Percentiles rank a stretch among this genome's conserved stretches.
phyloP scores from a whole-genome alignment of 2,329 filamentous ascomycete species.

The Trichothecium sympodiale region DNA sequence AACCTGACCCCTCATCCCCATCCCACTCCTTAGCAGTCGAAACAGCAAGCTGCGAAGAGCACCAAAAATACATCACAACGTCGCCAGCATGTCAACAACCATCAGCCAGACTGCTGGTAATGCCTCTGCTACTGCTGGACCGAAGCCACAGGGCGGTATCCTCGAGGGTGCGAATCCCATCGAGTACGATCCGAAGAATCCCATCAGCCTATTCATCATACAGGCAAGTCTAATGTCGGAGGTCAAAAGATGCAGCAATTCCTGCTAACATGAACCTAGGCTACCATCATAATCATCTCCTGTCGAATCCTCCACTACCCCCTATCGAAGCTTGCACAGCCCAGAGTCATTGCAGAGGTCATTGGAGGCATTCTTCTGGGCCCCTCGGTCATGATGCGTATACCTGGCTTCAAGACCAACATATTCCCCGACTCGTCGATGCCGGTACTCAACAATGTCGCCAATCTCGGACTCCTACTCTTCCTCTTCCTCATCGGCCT shows the following conservation, averaged over 20 bases:
- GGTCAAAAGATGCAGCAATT: too few species aligned
- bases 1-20: too few species aligned
- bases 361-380: constrained; percentile 74
- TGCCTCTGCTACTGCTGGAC: too few species aligned
- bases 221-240: too few species aligned
- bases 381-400: constrained; percentile 77
- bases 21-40: too few species aligned
- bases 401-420: constrained; percentile 62
- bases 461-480: constrained; percentile 72
- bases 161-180: constrained; percentile 61
- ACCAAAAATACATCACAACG: too few species aligned
- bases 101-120: too few species aligned
- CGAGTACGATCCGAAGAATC: constrained; percentile 57
- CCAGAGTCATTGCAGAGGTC: constrained; percentile 74
- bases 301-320: constrained; percentile 56
- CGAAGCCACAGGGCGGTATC: constrained; percentile 55
- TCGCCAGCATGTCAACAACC: too few species aligned
- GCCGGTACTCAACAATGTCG: constrained; percentile 63
- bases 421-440: constrained; percentile 72
- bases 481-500: constrained; percentile 83
- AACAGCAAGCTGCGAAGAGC: too few species aligned
- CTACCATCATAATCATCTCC: constrained; percentile 34
- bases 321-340: constrained; percentile 64
- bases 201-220: constrained; percentile 66
- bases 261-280: too few species aligned